These are phyloP conservation scores for Dalbergia cochinchinensis DNA, from an alignment of 306 rosid species.

Conservation along the genomic window DNA sequence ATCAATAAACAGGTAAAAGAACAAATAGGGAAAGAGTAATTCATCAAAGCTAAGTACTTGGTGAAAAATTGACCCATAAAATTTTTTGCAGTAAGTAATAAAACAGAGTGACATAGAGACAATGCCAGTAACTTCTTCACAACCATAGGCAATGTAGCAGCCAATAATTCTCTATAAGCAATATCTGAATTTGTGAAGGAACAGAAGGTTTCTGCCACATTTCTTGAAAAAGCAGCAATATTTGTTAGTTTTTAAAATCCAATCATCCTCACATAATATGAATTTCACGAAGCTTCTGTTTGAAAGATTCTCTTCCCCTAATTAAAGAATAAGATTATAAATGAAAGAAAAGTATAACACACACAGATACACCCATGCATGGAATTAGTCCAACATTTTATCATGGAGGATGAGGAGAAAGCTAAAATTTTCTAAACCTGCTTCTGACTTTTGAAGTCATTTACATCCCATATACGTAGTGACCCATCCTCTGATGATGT, in stretches of 20 bases:
- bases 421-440: conserved; percentile 60
- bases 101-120: conserved; percentile 21
- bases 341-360: not conserved
- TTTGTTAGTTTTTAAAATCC: not conserved
- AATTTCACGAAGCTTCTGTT: conserved; percentile 16
- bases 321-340: not conserved
- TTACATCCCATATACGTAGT: conserved; percentile 94
- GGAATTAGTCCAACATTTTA: conserved; percentile 23
- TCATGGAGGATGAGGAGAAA: conserved; percentile 10
- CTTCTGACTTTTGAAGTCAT: conserved; percentile 93
- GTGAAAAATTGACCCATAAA: conserved; percentile 1
- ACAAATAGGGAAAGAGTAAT: not conserved
- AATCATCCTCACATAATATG: not conserved
- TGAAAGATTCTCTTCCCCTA: conserved; percentile 6
- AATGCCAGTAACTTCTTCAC: conserved; percentile 30
- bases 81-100: not conserved
- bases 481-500: conserved; percentile 99
- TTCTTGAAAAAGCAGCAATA: not conserved
- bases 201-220: conserved; percentile 13
- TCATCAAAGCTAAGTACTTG: conserved; percentile 1
- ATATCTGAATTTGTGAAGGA: not conserved
- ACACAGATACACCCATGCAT: conserved; percentile 10
- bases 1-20: not conserved
- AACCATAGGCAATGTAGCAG: not conserved
- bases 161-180: conserved; percentile 12